Evolutionary conservation across 495 filamentous ascomycete species (phyloP).

Genomic region (Alectoria sarmentosa): DNA sequence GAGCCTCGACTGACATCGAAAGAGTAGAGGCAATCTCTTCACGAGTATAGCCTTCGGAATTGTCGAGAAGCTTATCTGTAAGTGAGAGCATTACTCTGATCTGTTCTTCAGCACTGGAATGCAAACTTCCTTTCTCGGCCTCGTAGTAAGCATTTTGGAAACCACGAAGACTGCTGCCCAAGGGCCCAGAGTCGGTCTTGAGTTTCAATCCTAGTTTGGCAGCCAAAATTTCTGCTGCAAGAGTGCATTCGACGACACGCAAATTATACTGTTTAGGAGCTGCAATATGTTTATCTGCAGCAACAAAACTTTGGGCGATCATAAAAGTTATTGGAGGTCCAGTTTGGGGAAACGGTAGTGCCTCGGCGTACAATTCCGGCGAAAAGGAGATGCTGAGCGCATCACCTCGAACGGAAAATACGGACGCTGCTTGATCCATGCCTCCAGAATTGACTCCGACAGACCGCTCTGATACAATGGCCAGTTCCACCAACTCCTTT

Average conservation of each 20-base stretch:
- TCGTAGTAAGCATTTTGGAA: conserved; percentile 75
- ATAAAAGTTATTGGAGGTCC: conserved; percentile 82
- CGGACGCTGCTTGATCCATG: conserved; percentile 99
- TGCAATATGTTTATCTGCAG: conserved; percentile 88
- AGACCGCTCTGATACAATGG: conserved; percentile 87
- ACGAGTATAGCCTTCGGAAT: conserved; percentile 79
- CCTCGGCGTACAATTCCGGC: conserved; percentile 64
- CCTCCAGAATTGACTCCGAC: conserved; percentile 97
- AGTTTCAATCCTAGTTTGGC: conserved; percentile 57
- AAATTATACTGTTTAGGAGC: conserved; percentile 94
- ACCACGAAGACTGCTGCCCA: conserved; percentile 76
- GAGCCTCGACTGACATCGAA: conserved; percentile 56
- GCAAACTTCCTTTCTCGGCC: conserved; percentile 34
- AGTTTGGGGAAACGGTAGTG: conserved; percentile 78
- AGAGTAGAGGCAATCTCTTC: conserved; percentile 76
- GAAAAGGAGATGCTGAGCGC: conserved; percentile 88
- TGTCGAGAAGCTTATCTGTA: conserved; percentile 53
- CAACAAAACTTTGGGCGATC: conserved; percentile 89
- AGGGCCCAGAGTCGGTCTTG: conserved; percentile 70
- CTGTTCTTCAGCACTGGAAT: conserved; percentile 53
- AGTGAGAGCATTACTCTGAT: conserved; percentile 61
- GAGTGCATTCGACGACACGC: conserved; percentile 87
- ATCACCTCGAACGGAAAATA: conserved; percentile 78
- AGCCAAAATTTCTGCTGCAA: conserved; percentile 73
- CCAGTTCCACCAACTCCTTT: conserved; percentile 79